Base-by-base conservation (phyloP, 768 basidiomycete genomes). In the Infundibulicybe gibba region DNA sequence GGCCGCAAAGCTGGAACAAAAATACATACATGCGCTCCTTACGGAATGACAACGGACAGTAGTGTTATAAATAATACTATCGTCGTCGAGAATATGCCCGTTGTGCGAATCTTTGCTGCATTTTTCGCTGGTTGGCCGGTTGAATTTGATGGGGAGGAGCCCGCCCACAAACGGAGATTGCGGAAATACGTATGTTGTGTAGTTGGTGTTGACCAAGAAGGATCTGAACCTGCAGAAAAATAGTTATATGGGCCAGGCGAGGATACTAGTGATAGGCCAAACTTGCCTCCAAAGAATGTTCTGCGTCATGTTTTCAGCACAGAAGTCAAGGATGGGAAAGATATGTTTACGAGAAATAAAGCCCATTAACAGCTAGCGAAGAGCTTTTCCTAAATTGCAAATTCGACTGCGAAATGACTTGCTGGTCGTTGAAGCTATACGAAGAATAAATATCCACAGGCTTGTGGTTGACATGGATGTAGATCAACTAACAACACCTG, bases 231-330 rank as follows among this genome's bases (percentile, higher is more conserved):
- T 79, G 53, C 35, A 25, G 17, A 45, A 41, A 14, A n/a, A 30
- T 19, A n/a, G 19, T 38, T n/a, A 45, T 19, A 8, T 19, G 15
- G 43, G 37, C 16, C 41, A n/a, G 32, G 32, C 11, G 4, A 8
- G 25, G 25, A 3, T 25, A 8, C 8, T 25, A 25, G 25, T 8
- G 25, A n/a, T n/a, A 19, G 13, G 25, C 19, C 25, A 5, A 14
- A 49, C 49, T 61, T 52, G 69, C 87, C 90, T 65, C 89, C 90
- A 58, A 90, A 92, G 70, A 92, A 91, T 16, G 87, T 90, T 31
- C 86, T 87, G 50, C 8, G 40, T 5, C 41, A 20, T 25, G 10
- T 46, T 21, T 39, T 46, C 16, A 51, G 44, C 31, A 40, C 32
- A 31, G 32, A 2, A 43, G 32, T 16, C 42, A 38, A 16, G 41